Evolutionary conservation across 805 yeast genomes (phyloP).

Genomic region (Schwanniomyces sp.): DNA sequence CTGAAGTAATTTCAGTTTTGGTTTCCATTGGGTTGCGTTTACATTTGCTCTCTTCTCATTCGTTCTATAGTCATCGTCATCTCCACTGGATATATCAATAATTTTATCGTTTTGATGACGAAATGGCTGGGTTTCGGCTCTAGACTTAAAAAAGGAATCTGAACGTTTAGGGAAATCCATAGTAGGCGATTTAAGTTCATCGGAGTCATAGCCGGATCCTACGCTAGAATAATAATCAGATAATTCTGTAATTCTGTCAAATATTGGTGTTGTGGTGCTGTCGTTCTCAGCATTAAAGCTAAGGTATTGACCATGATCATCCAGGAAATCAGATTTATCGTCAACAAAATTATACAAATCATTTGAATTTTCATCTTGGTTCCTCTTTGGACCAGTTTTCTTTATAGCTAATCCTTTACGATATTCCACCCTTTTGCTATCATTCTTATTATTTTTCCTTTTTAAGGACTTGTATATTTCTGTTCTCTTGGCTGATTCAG

Average conservation of each 20-base stretch:
- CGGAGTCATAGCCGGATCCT: neutral
- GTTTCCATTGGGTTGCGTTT: neutral
- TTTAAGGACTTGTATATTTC: constrained; percentile 19
- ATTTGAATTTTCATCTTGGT: neutral
- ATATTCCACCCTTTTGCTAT: constrained; percentile 11
- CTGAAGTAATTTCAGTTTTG: neutral
- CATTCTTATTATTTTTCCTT: constrained; percentile 4
- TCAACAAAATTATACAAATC: constrained; percentile 18
- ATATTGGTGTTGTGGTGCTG: neutral
- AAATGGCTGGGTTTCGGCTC: neutral
- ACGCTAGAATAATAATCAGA: neutral
- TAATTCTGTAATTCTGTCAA: neutral
- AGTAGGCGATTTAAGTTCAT: too few relatives aligned
- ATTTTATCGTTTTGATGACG: neutral
- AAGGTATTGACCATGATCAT: neutral
- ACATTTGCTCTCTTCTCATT: neutral
- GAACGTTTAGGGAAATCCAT: too few relatives aligned
- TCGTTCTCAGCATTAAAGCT: neutral
- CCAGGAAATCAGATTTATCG: constrained; percentile 11
- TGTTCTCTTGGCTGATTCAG: constrained; percentile 39
- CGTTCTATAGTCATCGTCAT: neutral
- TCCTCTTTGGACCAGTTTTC: constrained; percentile 13
- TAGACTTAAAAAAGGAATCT: neutral
- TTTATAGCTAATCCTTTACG: constrained; percentile 39
- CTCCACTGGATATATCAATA: neutral